phyloP scores from a whole-genome alignment of 352 stramenopile species.

The Pythium periplocum region DNA sequence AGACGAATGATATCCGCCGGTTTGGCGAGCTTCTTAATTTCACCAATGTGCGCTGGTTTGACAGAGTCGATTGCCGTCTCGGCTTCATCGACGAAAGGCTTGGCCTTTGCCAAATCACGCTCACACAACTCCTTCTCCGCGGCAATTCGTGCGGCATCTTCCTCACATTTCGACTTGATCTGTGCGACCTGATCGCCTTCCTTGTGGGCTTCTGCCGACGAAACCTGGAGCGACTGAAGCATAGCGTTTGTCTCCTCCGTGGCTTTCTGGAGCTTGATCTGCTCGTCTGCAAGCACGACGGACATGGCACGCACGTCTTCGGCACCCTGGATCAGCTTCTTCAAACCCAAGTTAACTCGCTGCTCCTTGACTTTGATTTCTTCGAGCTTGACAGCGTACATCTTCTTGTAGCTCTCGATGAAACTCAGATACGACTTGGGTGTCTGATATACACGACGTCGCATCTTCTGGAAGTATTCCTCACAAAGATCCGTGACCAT shows the following conservation, averaged over 20 bases:
- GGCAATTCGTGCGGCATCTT: conserved; percentile 93
- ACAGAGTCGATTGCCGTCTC: conserved; percentile 98
- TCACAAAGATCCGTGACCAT: conserved; percentile 97
- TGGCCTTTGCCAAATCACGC: conserved; percentile 95
- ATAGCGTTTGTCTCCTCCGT: conserved; percentile 97
- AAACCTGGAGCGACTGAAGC: conserved; percentile 95
- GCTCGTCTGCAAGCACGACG: conserved; percentile 93
- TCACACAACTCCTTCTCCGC: conserved; percentile 95
- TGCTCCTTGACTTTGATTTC: conserved; percentile 96
- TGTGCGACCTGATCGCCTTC: conserved; percentile 95
- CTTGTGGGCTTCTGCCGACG: conserved; percentile 94
- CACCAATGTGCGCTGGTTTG: conserved; percentile 96
- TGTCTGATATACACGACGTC: conserved; percentile 96
- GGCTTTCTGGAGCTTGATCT: conserved; percentile 96
- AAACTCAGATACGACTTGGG: conserved; percentile 99
- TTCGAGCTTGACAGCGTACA: conserved; percentile 93
- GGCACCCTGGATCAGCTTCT: conserved; percentile 97
- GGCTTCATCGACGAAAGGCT: conserved; percentile 97
- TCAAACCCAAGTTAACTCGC: conserved; percentile 94
- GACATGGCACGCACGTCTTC: conserved; percentile 98
- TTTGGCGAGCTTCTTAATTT: conserved; percentile 98
- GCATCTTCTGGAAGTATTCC: conserved; percentile 98
- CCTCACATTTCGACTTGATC: conserved; percentile 97
- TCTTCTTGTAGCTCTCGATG: conserved; percentile 97
- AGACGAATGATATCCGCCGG: conserved; percentile 98